Evolutionary conservation across 2,329 filamentous ascomycete species (phyloP).

Genomic region (Taxawa tesnikishii): DNA sequence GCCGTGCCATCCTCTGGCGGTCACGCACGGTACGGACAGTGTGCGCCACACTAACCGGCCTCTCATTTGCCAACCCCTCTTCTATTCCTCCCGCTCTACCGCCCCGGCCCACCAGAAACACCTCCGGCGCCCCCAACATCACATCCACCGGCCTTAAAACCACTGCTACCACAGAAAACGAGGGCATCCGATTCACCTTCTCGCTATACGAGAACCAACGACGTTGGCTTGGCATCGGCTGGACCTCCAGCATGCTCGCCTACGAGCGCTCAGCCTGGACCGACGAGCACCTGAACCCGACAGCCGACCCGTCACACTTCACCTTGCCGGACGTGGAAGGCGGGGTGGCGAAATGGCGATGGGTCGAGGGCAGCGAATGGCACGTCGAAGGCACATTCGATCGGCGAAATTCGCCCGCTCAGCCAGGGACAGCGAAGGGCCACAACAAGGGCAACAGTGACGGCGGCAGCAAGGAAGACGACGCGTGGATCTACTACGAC

Average conservation of each 20-base stretch:
- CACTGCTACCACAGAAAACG: constrained; percentile 28
- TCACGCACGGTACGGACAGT: constrained; percentile 61
- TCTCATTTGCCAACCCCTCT: constrained; percentile 50
- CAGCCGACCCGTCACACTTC: constrained; percentile 62
- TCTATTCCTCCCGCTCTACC: constrained; percentile 23
- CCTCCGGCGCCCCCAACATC: constrained; percentile 29
- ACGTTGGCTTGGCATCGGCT: constrained; percentile 87
- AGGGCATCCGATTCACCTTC: constrained; percentile 90
- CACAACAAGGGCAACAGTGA: constrained; percentile 11
- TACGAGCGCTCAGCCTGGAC: constrained; percentile 90
- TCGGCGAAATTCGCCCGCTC: constrained; percentile 25
- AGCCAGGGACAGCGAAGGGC: neutral
- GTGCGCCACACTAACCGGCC: constrained; percentile 63
- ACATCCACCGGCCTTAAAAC: constrained; percentile 30
- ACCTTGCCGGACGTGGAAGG: constrained; percentile 55
- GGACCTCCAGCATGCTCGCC: constrained; percentile 82
- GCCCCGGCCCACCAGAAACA: constrained; percentile 19
- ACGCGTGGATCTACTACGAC: constrained; percentile 96
- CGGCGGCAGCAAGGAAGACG: constrained; percentile 34
- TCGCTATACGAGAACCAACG: constrained; percentile 94
- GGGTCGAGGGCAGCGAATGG: constrained; percentile 81
- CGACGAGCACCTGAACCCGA: constrained; percentile 81
- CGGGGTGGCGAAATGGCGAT: constrained; percentile 56
- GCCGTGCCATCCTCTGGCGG: constrained; percentile 80
- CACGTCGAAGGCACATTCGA: constrained; percentile 56